phyloP scores from a whole-genome alignment of 805 yeast genomes.

The Candida argentea region DNA sequence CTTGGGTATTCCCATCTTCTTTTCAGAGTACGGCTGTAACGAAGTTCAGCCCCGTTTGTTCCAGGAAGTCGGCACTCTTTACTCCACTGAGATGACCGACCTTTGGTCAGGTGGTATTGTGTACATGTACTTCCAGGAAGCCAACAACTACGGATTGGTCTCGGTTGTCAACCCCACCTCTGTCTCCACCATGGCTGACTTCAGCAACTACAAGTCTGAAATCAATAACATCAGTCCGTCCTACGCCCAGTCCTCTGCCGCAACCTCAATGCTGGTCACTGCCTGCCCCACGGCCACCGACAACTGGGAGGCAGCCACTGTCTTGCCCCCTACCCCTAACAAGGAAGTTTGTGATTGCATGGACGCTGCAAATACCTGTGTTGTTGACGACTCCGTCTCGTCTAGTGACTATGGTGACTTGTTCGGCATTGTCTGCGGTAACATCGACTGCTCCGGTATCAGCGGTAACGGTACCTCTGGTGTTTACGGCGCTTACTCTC shows the following conservation, averaged over 20 bases:
- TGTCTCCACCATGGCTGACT: constrained; percentile 13
- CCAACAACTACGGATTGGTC: constrained; percentile 74
- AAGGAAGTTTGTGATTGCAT: constrained; percentile 55
- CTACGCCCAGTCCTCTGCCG: constrained; percentile 26
- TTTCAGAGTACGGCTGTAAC: constrained; percentile 88
- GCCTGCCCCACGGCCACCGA: constrained; percentile 49
- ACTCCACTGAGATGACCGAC: constrained; percentile 63
- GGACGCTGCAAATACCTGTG: constrained; percentile 46
- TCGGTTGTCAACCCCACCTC: constrained; percentile 22
- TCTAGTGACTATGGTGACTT: constrained; percentile 49
- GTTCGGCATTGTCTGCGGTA: constrained; percentile 48
- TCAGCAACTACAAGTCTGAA: constrained; percentile 22
- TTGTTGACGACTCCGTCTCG: constrained; percentile 44
- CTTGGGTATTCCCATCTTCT: constrained; percentile 71
- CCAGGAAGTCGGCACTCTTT: constrained; percentile 63
- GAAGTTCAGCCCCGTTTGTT: constrained; percentile 62
- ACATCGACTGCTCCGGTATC: constrained; percentile 53
- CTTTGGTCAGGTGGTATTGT: constrained; percentile 95
- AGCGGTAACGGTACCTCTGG: constrained; percentile 54
- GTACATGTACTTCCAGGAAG: constrained; percentile 85
- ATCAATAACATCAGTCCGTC: constrained; percentile 28
- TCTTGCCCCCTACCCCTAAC: constrained; percentile 74
- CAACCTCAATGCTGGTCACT: constrained; percentile 19
- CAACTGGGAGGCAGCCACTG: constrained; percentile 59
- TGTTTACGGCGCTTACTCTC: constrained; percentile 61